Evolutionary conservation across 305 asterid species (phyloP).

Genomic region (Withania somnifera): DNA sequence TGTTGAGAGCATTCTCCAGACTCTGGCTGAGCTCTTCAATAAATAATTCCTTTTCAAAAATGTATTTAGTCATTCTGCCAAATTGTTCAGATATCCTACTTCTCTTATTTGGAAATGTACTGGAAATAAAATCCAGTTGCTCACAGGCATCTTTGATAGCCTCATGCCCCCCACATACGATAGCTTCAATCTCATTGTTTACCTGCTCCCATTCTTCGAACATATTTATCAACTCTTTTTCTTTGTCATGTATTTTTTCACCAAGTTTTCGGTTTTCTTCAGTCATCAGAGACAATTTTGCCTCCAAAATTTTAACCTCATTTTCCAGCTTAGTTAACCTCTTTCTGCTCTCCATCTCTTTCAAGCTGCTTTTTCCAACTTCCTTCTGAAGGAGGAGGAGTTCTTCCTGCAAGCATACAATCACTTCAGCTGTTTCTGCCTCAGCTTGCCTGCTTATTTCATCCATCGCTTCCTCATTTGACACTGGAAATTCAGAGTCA

Average conservation of each 20-base stretch:
- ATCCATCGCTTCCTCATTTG: slow-evolving; percentile 66
- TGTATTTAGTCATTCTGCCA: slow-evolving; percentile 47
- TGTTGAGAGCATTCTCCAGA: slow-evolving; percentile 60
- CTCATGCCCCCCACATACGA: slow-evolving; percentile 59
- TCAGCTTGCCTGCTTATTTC: slow-evolving; percentile 90
- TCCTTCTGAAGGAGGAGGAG: slow-evolving; percentile 74
- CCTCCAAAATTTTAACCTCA: slow-evolving; percentile 46
- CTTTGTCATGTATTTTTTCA: slow-evolving; percentile 48
- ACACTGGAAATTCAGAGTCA: slow-evolving; percentile 49
- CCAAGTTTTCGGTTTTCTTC: slow-evolving; percentile 45
- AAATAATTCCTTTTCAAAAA: slow-evolving; percentile 52
- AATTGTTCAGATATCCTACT: slow-evolving; percentile 57
- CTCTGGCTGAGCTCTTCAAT: slow-evolving; percentile 62
- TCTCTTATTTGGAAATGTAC: slow-evolving; percentile 37
- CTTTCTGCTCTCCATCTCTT: slow-evolving; percentile 53
- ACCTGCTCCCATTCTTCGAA: slow-evolving; percentile 52
- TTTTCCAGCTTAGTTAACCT: slow-evolving; percentile 29
- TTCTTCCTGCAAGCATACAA: slow-evolving; percentile 95
- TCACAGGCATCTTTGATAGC: slow-evolving; percentile 57
- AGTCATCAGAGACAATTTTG: slow-evolving; percentile 20
- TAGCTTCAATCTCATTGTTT: slow-evolving; percentile 51
- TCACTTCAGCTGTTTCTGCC: slow-evolving; percentile 96
- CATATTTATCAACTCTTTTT: slow-evolving; percentile 28
- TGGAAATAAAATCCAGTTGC: slow-evolving; percentile 42
- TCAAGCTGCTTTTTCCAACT: slow-evolving; percentile 49